Conservation (phyloP, 306 rosid species). For the Rosa rugosa region DNA sequence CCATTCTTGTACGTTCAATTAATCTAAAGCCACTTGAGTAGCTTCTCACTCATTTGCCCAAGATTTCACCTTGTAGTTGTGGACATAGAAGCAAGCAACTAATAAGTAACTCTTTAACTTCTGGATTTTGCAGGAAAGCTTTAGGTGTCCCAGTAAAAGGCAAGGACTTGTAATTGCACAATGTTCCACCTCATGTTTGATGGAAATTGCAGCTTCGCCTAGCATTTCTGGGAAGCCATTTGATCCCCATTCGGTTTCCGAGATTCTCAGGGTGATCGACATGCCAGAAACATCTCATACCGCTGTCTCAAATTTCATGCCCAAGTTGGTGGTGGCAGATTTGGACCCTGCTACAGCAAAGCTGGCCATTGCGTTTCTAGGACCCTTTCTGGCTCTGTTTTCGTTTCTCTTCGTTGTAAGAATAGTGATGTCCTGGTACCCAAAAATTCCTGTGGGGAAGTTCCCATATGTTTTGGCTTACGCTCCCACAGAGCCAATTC, state of each 20-base stretch:
- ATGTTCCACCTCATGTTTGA: constrained; percentile 42
- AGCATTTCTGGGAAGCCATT: constrained; percentile 22
- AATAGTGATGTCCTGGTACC: constrained; percentile 98
- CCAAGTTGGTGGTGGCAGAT: constrained; percentile 54
- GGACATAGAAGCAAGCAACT: neutral
- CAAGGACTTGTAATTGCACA: constrained; percentile 25
- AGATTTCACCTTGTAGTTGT: constrained; percentile 3
- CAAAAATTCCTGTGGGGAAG: constrained; percentile 76
- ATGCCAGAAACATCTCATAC: constrained; percentile 31
- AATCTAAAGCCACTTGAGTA: constrained; percentile 22
- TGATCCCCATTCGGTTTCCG: constrained; percentile 24
- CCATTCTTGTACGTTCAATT: constrained; percentile 32
- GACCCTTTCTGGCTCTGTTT: constrained; percentile 72
- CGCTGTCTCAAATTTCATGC: constrained; percentile 30
- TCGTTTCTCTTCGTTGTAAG: constrained; percentile 73
- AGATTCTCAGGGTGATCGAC: constrained; percentile 20
- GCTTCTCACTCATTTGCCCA: constrained; percentile 22
- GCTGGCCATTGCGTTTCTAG: constrained; percentile 63
- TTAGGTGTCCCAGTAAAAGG: constrained; percentile 32
- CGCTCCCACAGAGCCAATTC: constrained; percentile 94
- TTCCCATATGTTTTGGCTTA: constrained; percentile 85
- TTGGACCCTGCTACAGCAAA: constrained; percentile 83
- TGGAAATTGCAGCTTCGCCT: constrained; percentile 27
- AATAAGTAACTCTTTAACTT: neutral
- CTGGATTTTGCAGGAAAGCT: constrained; percentile 45